Conservation (phyloP, 306 rosid species). For the Quercus aquifolioides region DNA sequence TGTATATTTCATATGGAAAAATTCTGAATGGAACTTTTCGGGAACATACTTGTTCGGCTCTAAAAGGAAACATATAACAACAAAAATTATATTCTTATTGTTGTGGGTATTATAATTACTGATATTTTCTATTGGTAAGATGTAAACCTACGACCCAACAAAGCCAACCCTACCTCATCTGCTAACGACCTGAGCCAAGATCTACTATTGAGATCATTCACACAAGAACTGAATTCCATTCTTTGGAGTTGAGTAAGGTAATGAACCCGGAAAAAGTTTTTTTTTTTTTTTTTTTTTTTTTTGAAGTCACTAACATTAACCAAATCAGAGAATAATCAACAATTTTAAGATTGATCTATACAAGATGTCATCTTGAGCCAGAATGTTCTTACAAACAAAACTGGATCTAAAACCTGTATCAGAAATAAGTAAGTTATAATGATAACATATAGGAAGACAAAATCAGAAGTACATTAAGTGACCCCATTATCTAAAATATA, state of each 20-base stretch:
- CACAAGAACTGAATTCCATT: neutral
- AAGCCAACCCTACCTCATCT: neutral
- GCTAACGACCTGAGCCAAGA: neutral
- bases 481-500: too few relatives aligned
- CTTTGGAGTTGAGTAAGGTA: neutral
- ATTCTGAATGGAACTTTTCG: neutral
- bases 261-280: neutral
- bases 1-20: conserved; percentile 3
- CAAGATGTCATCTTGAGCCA: neutral
- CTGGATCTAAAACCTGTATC: neutral
- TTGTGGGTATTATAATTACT: neutral
- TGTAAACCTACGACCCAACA: neutral
- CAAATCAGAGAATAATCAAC: neutral
- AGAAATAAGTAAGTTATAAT: too few relatives aligned
- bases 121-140: neutral
- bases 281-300: too few relatives aligned
- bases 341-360: neutral
- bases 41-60: neutral
- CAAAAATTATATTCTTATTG: neutral
- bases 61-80: neutral
- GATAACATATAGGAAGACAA: neutral
- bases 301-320: neutral
- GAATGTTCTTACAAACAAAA: neutral
- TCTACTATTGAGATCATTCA: too few relatives aligned
- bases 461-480: neutral